Conservation (phyloP, 176 grass and related monocot genomes). For the Juncus effusus region DNA sequence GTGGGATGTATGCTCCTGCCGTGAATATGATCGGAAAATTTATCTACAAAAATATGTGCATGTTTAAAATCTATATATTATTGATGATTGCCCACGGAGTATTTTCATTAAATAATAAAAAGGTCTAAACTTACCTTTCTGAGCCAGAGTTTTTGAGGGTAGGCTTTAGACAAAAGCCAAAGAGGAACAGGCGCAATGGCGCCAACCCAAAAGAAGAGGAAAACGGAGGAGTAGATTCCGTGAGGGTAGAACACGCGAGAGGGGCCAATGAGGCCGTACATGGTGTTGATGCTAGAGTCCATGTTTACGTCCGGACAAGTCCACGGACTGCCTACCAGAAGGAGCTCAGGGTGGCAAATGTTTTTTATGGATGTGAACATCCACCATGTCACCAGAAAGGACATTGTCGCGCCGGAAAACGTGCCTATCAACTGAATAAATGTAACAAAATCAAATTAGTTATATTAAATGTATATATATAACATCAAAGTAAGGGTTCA, state of each 20-base stretch:
- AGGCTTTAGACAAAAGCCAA: background rate
- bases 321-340: conserved; percentile 25
- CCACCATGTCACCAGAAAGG: conserved; percentile 11
- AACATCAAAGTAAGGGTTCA: background rate
- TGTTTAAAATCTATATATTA: no score
- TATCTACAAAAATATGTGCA: no score
- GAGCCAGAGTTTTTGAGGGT: conserved; percentile 28
- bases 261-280: conserved; percentile 13
- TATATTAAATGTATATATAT: background rate
- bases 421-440: no score
- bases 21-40: conserved; percentile 1
- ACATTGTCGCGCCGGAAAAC: no score
- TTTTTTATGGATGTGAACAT: conserved; percentile 10
- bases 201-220: conserved; percentile 12
- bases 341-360: conserved; percentile 9
- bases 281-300: background rate
- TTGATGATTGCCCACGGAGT: no score
- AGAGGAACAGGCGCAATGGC: background rate
- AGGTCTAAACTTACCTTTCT: background rate
- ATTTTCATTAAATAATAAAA: no score
- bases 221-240: conserved; percentile 12
- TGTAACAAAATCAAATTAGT: background rate
- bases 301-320: conserved; percentile 1
- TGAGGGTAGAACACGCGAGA: conserved; percentile 18
- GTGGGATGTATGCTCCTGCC: background rate